Percentiles rank a stretch among this genome's conserved stretches.
phyloP scores from a whole-genome alignment of 805 yeast genomes.

The Myxozyma neglecta region DNA sequence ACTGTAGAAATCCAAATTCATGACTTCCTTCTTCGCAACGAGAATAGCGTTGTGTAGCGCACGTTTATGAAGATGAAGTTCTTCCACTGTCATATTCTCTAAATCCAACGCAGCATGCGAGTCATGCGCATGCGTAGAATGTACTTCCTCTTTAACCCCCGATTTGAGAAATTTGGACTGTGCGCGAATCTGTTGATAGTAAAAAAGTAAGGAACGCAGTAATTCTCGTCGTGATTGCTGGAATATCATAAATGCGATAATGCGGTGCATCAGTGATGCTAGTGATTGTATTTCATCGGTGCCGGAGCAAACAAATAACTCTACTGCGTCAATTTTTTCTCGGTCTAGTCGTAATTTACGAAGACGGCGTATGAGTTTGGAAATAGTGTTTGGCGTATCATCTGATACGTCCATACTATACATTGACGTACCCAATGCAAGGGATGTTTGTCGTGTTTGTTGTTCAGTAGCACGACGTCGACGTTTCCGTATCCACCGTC shows the following conservation, averaged over 20 bases:
- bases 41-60: slow-evolving; percentile 26
- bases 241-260: slow-evolving; percentile 20
- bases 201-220: slow-evolving; percentile 22
- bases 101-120: slow-evolving; percentile 18
- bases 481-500: slow-evolving; percentile 59
- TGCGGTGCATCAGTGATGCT: slow-evolving; percentile 22
- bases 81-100: slow-evolving; percentile 1
- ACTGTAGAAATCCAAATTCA: slow-evolving; percentile 25
- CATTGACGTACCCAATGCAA: slow-evolving; percentile 16
- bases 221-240: slow-evolving; percentile 31
- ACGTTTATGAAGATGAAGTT: slow-evolving; percentile 10
- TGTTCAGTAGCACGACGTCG: neutral
- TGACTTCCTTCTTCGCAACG: slow-evolving; percentile 18
- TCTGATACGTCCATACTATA: neutral
- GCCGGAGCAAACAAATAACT: slow-evolving; percentile 19
- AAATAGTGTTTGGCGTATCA: slow-evolving; percentile 5
- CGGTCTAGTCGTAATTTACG: slow-evolving; percentile 27
- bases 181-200: slow-evolving; percentile 19
- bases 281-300: slow-evolving; percentile 25
- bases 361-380: slow-evolving; percentile 13
- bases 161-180: neutral
- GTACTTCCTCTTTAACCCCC: neutral
- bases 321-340: slow-evolving; percentile 27
- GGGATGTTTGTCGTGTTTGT: neutral
- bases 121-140: slow-evolving; percentile 14